Conservation (phyloP, 345 rosid species). For the Pugionium dolabratum region DNA sequence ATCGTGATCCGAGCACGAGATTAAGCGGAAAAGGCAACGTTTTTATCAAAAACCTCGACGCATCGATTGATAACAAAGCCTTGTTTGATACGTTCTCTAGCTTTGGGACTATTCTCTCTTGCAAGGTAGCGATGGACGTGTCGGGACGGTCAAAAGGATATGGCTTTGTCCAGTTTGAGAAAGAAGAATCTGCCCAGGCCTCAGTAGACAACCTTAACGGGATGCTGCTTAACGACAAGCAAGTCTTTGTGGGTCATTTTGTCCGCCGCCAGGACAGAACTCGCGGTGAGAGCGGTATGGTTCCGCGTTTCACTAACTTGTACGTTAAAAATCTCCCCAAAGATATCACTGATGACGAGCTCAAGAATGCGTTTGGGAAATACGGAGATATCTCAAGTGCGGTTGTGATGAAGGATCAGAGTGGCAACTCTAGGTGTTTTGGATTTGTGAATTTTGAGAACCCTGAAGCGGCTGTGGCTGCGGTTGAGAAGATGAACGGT, state of each 20-base stretch:
- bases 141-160: conserved; percentile 54
- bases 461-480: conserved; percentile 53
- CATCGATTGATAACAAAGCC: conserved; percentile 55
- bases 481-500: conserved; percentile 62
- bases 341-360: conserved; percentile 53
- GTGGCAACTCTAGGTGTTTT: conserved; percentile 61
- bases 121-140: conserved; percentile 58
- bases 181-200: conserved; percentile 53
- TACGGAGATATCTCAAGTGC: conserved; percentile 62
- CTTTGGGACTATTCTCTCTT: conserved; percentile 60
- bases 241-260: conserved; percentile 57
- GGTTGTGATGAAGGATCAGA: conserved; percentile 52
- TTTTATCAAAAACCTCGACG: conserved; percentile 64
- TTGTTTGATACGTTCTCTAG: conserved; percentile 53
- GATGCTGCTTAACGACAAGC: conserved; percentile 61
- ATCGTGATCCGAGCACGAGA: conserved; percentile 63
- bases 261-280: conserved; percentile 54
- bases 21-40: conserved; percentile 62
- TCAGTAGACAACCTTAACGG: conserved; percentile 60
- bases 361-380: conserved; percentile 46
- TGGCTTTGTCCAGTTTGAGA: conserved; percentile 66
- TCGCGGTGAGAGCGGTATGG: conserved; percentile 23
- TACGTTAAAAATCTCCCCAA: conserved; percentile 62
- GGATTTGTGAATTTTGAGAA: conserved; percentile 65
- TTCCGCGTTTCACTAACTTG: conserved; percentile 57